phyloP scores from a whole-genome alignment of 768 basidiomycete genomes.

The Lyophyllum atratum region DNA sequence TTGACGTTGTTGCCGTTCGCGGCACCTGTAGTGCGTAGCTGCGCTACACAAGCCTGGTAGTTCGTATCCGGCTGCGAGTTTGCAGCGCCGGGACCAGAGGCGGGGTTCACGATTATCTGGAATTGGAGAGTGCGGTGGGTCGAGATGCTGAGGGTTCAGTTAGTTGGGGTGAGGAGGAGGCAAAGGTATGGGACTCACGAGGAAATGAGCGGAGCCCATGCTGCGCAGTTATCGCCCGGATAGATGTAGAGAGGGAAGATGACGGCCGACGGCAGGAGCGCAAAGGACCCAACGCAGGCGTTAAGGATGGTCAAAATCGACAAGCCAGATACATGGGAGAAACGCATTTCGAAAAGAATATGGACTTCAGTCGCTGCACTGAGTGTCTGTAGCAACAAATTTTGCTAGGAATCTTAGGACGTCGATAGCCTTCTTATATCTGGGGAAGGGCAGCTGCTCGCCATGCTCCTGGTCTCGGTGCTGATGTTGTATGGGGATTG shows the following conservation, averaged over 20 bases:
- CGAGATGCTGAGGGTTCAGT: constrained; percentile 21
- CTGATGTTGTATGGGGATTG: too few species aligned
- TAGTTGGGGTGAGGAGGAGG: background rate
- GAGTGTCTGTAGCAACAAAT: too few species aligned
- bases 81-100: constrained; percentile 28
- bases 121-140: constrained; percentile 28
- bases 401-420: too few species aligned
- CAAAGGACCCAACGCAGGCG: constrained; percentile 9
- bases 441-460: too few species aligned
- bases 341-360: background rate
- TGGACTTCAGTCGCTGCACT: background rate
- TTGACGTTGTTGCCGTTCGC: constrained; percentile 24
- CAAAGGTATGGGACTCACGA: constrained; percentile 16
- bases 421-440: too few species aligned
- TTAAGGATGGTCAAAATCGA: constrained; percentile 4
- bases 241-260: constrained; percentile 35
- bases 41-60: constrained; percentile 30
- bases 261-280: constrained; percentile 23
- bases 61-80: constrained; percentile 27
- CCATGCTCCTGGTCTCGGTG: too few species aligned
- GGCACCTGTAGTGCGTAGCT: constrained; percentile 13
- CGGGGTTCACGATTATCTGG: constrained; percentile 32
- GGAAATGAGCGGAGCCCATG: constrained; percentile 27
- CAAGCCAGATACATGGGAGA: background rate
- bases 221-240: constrained; percentile 23